phyloP scores from a whole-genome alignment of 148 eudicot species.

The Rheum nobile region DNA sequence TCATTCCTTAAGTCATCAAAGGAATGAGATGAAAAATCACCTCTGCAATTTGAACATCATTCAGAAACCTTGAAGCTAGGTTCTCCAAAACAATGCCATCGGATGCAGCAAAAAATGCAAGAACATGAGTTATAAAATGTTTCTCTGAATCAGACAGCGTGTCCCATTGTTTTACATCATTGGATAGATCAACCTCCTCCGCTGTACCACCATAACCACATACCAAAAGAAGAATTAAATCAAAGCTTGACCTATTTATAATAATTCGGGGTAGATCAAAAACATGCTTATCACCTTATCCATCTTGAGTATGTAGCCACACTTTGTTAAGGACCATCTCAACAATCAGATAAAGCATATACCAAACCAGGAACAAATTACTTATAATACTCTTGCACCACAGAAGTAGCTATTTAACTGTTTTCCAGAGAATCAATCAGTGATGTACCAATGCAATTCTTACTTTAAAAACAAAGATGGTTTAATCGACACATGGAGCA shows the following conservation, averaged over 20 bases:
- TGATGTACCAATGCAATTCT: not conserved
- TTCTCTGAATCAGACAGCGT: conserved; percentile 43
- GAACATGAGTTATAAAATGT: conserved; percentile 61
- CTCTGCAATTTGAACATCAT: conserved; percentile 76
- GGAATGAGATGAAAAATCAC: conserved; percentile 16
- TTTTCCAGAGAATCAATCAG: too few relatives aligned
- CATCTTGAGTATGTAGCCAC: not conserved
- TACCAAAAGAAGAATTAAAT: not conserved
- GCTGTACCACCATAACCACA: conserved; percentile 20
- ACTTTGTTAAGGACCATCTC: not conserved
- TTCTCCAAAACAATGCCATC: conserved; percentile 89
- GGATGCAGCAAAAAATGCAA: conserved; percentile 85
- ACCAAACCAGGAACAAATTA: not conserved
- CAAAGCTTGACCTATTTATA: not conserved
- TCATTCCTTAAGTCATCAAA: not conserved
- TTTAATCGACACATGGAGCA: too few relatives aligned
- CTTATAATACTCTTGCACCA: too few relatives aligned
- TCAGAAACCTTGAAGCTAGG: conserved; percentile 62
- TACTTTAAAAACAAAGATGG: too few relatives aligned
- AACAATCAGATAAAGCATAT: not conserved
- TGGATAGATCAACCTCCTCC: conserved; percentile 87
- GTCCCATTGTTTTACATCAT: conserved; percentile 69
- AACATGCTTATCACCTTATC: not conserved
- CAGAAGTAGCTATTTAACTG: too few relatives aligned
- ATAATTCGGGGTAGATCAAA: not conserved